Percentiles rank a stretch among this genome's conserved stretches.
Evolutionary conservation across 169 alveolate species (phyloP).

Genomic region (Plasmodium adleri): DNA sequence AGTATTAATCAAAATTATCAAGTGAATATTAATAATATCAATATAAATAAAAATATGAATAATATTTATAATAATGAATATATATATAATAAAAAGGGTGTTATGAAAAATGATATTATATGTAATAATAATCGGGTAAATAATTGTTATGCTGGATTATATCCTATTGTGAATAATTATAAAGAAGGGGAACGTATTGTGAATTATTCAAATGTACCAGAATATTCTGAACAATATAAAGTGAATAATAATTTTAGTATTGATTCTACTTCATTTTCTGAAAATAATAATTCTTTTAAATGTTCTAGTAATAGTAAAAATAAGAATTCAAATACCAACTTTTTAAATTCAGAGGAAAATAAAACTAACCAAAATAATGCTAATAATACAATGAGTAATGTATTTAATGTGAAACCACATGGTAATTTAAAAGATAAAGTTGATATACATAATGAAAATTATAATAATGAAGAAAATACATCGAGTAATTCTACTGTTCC

Average conservation of each 20-base stretch:
- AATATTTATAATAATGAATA: not conserved
- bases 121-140: not conserved
- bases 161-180: not conserved
- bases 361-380: not conserved
- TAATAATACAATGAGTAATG: not conserved
- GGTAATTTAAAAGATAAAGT: not conserved
- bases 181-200: not conserved
- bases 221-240: conserved; percentile 2
- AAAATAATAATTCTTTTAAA: not conserved
- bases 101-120: not conserved
- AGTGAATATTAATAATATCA: not conserved
- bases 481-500: not conserved
- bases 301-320: not conserved
- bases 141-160: not conserved
- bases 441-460: not conserved
- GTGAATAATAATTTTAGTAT: not conserved
- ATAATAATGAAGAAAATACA: not conserved
- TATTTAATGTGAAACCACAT: too few relatives aligned
- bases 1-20: not conserved
- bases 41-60: not conserved
- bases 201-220: conserved; percentile 14
- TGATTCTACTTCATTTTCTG: not conserved
- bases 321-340: not conserved
- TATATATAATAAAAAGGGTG: not conserved
- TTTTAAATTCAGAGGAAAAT: not conserved